Evolutionary conservation across 2,329 filamentous ascomycete genomes (phyloP).

Genomic region (Apiospora hydei): DNA sequence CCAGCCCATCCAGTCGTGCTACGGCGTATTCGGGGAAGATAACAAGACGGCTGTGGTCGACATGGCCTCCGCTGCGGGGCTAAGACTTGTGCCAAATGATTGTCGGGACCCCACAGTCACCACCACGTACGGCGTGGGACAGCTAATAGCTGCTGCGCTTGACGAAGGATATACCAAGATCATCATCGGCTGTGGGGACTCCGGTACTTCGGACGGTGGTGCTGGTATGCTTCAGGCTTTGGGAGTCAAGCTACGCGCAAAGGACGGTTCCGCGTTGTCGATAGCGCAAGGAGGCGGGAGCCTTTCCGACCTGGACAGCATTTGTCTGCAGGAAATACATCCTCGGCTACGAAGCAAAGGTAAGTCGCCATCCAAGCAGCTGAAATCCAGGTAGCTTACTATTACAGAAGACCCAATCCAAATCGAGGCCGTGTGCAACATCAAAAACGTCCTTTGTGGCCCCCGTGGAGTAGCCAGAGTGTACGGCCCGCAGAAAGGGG

Average conservation of each 20-base stretch:
- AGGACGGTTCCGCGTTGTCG: slow-evolving; percentile 46
- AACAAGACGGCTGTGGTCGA: slow-evolving; percentile 55
- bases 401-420: slow-evolving; percentile 32
- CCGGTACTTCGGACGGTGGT: slow-evolving; percentile 60
- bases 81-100: slow-evolving; percentile 54
- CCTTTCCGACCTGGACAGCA: slow-evolving; percentile 45
- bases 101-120: slow-evolving; percentile 55
- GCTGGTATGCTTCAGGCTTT: slow-evolving; percentile 62
- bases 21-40: slow-evolving; percentile 49
- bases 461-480: slow-evolving; percentile 55
- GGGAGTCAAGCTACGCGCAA: slow-evolving; percentile 52
- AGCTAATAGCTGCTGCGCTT: slow-evolving; percentile 54
- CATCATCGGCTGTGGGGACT: slow-evolving; percentile 61
- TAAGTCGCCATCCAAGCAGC: neutral
- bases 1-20: slow-evolving; percentile 50
- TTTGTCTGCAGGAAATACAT: slow-evolving; percentile 50
- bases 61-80: slow-evolving; percentile 60
- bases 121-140: slow-evolving; percentile 59
- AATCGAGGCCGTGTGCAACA: slow-evolving; percentile 60
- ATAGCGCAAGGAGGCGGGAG: slow-evolving; percentile 49
- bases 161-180: slow-evolving; percentile 53
- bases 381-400: neutral
- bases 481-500: slow-evolving; percentile 61
- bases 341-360: slow-evolving; percentile 39
- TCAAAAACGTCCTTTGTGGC: slow-evolving; percentile 59